These are phyloP conservation scores for Phytopythium sindhum DNA, from an alignment of 352 stramenopile species.

Conservation along the genomic window DNA sequence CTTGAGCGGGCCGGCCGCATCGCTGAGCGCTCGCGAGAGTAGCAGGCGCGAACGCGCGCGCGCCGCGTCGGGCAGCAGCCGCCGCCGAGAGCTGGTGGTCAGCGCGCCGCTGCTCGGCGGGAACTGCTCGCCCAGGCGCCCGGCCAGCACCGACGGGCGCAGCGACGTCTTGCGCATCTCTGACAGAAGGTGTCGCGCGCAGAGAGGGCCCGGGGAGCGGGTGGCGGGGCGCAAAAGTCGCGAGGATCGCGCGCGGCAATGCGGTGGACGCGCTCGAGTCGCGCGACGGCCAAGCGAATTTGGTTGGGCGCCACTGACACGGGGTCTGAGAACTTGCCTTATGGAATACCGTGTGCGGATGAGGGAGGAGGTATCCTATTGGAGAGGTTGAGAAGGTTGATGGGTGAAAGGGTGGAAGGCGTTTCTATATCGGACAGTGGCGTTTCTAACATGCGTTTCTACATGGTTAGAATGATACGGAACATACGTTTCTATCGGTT, in stretches of 20 bases:
- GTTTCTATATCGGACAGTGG: too few relatives aligned
- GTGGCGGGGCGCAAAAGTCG: background rate
- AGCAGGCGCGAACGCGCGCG: conserved; percentile 12
- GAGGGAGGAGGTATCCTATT: background rate
- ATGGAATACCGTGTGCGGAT: background rate
- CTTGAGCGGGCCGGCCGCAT: conserved; percentile 29
- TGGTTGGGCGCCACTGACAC: background rate
- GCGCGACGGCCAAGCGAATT: background rate
- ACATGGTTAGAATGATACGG: background rate
- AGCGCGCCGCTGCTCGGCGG: background rate
- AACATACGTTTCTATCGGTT: too few relatives aligned
- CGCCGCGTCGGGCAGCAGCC: conserved; percentile 9
- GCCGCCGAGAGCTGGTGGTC: background rate
- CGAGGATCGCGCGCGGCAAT: background rate
- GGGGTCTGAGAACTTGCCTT: background rate
- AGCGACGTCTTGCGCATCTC: conserved; percentile 23
- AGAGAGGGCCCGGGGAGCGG: background rate
- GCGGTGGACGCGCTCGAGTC: background rate
- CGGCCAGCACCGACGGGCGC: conserved; percentile 31
- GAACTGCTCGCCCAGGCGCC: background rate
- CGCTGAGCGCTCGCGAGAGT: conserved; percentile 40
- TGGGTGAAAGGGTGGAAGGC: background rate
- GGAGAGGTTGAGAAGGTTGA: background rate
- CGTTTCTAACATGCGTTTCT: background rate
- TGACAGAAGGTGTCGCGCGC: background rate